Base-by-base conservation (phyloP, 164 flowering plant species). In the Umbilicus rupestris region DNA sequence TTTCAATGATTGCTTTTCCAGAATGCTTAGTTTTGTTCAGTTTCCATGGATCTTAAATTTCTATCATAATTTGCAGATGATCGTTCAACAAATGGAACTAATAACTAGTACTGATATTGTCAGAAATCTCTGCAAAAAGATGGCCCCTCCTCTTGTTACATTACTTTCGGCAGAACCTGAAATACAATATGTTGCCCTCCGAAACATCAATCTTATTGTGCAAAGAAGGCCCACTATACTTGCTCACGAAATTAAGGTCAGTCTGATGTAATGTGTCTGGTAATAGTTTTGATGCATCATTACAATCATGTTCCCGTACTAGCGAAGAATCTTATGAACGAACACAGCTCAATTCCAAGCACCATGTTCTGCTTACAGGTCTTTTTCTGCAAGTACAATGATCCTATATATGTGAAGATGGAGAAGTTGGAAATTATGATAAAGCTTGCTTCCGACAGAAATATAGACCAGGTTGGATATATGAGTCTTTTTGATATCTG, bases 131-230 rank as follows among this genome's bases (percentile, higher is more conserved):
- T 95, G 97, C 80, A 95, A 95, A 79, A 95, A 95, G 82, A 95
- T 95, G 99, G 98, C 99, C 68, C 99, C 99, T 58, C 99, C 99
- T 67, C 88, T 95, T 60, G 99, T 95, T 58, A 95, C 99, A n/a
- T 77, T 95, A 71, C 95, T 95, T 60, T 95, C 98, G 64, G 99
- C 99, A 35, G 99, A 95, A 78, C 99, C 99, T 72, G 99, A 95
- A 80, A 95, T 95, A 78, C 99, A 95, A 55, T 95, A 92, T 85
- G 99, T 95, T 75, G 99, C 98, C 57, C 72, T 95, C 70, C 74
- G 99, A 39, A 95, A 95, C 73, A 95, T 95, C 76, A 95, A 92
- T 76, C 90, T 95, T 33, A 95, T 92, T 73, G 99, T 95, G 57
- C 99, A 95, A 74, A 86, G 84, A 72, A 82, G 98, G 46, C 96